Conservation (phyloP, 305 asterid species). For the Ilex paraguariensis region DNA sequence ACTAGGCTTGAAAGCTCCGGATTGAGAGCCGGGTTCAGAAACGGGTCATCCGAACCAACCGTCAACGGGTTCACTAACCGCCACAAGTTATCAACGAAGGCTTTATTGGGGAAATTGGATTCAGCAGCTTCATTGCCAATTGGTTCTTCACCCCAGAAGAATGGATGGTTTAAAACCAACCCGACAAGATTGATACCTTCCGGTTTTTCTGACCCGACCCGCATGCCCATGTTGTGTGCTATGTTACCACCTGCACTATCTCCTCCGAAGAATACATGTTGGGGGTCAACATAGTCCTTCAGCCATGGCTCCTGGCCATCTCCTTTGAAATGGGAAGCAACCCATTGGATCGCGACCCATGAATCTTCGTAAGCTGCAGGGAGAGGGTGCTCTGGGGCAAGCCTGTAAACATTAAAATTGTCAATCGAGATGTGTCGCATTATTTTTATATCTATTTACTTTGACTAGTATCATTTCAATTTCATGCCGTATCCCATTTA, state of each 20-base stretch:
- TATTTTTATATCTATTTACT: too few species aligned
- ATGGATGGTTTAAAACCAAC: neutral
- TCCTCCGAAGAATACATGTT: slow-evolving; percentile 43
- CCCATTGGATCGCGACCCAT: slow-evolving; percentile 50
- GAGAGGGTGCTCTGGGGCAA: slow-evolving; percentile 40
- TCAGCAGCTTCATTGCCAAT: slow-evolving; percentile 31
- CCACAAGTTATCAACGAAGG: slow-evolving; percentile 29
- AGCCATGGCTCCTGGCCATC: slow-evolving; percentile 48
- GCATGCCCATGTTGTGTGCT: slow-evolving; percentile 39
- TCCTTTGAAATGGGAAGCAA: slow-evolving; percentile 31
- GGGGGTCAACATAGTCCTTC: slow-evolving; percentile 36
- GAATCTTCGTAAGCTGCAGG: slow-evolving; percentile 46
- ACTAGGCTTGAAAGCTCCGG: slow-evolving; percentile 25
- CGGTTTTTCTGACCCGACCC: slow-evolving; percentile 23
- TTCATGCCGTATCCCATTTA: too few species aligned
- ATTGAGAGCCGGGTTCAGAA: slow-evolving; percentile 38
- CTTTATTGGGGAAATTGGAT: neutral
- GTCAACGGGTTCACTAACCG: slow-evolving; percentile 36
- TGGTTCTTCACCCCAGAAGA: slow-evolving; percentile 46
- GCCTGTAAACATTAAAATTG: slow-evolving; percentile 1
- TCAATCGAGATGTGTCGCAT: too few species aligned
- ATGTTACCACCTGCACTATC: slow-evolving; percentile 55
- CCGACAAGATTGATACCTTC: slow-evolving; percentile 28
- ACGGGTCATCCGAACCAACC: slow-evolving; percentile 49
- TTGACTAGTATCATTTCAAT: too few species aligned